Percentiles rank a stretch among this genome's conserved stretches.
phyloP scores from a whole-genome alignment of 441 rosid species.

The Pelargonium exstipulatum region DNA sequence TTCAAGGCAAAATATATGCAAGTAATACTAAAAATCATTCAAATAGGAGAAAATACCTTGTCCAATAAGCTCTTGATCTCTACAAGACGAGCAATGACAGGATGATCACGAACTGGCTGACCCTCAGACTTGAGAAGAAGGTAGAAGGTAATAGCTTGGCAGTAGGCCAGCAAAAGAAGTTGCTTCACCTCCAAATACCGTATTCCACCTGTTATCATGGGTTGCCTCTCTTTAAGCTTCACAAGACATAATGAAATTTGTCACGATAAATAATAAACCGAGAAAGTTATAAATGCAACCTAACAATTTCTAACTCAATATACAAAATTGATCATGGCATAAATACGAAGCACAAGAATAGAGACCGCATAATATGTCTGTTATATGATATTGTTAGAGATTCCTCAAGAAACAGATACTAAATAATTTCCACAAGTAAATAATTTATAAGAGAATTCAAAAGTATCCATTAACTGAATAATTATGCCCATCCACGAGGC shows the following conservation, averaged over 20 bases:
- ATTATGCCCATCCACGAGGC: too few species aligned
- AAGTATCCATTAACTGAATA: too few species aligned
- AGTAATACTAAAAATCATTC: not conserved
- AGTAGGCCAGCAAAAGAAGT: conserved; percentile 61
- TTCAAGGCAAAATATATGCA: not conserved
- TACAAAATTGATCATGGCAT: not conserved
- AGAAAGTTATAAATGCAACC: not conserved
- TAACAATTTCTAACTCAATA: not conserved
- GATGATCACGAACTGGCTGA: conserved; percentile 75
- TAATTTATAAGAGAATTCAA: too few species aligned
- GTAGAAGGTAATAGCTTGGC: conserved; percentile 83
- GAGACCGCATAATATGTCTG: not conserved
- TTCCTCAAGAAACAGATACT: not conserved
- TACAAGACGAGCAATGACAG: conserved; percentile 70
- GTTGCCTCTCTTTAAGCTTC: conserved; percentile 49
- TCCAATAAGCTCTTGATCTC: conserved; percentile 65
- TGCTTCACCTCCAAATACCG: conserved; percentile 72
- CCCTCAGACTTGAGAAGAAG: conserved; percentile 91
- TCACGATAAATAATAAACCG: not conserved
- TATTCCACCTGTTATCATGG: conserved; percentile 37
- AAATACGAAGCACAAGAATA: not conserved
- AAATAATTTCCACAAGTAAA: not conserved
- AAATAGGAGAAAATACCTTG: conserved; percentile 43
- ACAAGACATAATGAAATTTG: conserved; percentile 14
- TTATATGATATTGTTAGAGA: too few species aligned